These are phyloP conservation scores for Dovyalis caffra DNA, from an alignment of 345 rosid genomes.

Conservation along the genomic window DNA sequence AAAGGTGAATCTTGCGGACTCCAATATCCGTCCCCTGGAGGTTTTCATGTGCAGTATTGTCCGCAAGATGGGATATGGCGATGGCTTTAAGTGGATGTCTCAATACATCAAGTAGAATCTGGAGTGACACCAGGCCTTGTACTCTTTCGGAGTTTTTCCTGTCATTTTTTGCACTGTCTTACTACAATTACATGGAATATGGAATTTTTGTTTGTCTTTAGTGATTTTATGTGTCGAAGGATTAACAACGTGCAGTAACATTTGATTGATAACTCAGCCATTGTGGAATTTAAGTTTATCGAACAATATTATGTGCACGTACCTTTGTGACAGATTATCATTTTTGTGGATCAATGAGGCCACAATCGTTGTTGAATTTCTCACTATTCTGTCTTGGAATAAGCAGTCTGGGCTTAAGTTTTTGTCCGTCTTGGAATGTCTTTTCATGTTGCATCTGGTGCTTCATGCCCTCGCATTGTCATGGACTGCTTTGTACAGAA, in stretches of 20 bases:
- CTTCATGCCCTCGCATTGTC: background rate
- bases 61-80: slow-evolving; percentile 65
- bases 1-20: slow-evolving; percentile 41
- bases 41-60: slow-evolving; percentile 67
- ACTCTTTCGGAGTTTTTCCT: slow-evolving; percentile 9
- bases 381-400: background rate
- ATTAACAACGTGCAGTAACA: slow-evolving; percentile 9
- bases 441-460: background rate
- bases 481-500: background rate
- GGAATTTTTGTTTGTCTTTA: slow-evolving; percentile 20
- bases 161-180: slow-evolving; percentile 18
- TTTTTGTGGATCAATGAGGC: background rate
- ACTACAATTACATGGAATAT: slow-evolving; percentile 17
- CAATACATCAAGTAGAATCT: slow-evolving; percentile 57
- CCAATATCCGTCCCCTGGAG: slow-evolving; percentile 47
- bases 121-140: slow-evolving; percentile 6
- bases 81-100: slow-evolving; percentile 68
- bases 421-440: background rate
- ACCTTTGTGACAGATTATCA: background rate
- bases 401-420: background rate
- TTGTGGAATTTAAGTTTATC: slow-evolving; percentile 9
- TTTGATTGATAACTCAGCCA: slow-evolving; percentile 4
- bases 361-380: background rate
- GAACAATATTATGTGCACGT: slow-evolving; percentile 1
- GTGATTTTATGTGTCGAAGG: slow-evolving; percentile 6